Base-by-base conservation (phyloP, 768 basidiomycete species). In the Suillus brevipes region DNA sequence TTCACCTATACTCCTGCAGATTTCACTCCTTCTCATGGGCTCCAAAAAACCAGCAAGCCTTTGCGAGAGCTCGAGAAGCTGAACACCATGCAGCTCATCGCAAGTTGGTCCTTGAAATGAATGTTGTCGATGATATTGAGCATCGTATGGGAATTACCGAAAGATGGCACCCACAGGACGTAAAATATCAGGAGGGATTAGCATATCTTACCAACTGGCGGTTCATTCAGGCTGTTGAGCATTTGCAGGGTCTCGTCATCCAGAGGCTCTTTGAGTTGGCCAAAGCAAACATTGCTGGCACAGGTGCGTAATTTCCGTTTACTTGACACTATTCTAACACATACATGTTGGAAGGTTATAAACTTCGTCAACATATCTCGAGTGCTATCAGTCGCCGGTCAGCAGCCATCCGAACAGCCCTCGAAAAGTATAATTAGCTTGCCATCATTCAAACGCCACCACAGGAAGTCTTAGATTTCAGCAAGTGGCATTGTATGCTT, bases 251-350 rank as follows among this genome's bases (percentile, higher is more conserved):
- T n/a, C 75, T 81, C 9, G 74, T 77, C 4, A 65, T 79, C 0
- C 76, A 76, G 64, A 71, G 73, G 2, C 67, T 82, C 2, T 80
- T 82, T 67, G 79, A 82, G 66, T 70, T 81, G 9, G 75, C 77
- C 34, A 77, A 77, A 64, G 62, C 80, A 37, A 80, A 80, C 65
- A 65, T 80, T 10, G 69, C 75, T 13, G 64, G 69, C 3, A 80
- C 74, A 23, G 79, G 79, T 79, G 63, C 23, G 70, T 25, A 69
- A 20, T 18, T 49, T 49, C 12, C 0, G 12, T 49, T 23, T 25
- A 31, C 57, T 20, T 34, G 13, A 64, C 37, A 14, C 8, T 25
- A 49, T 36, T 55, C 43, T 34, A 60, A 31, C n/a, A 43, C 18
- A 50, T 43, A 62, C 56, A 10, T 13, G n/a, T n/a, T n/a, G n/a